phyloP scores from a whole-genome alignment of 345 rosid genomes.

The Abelmoschus esculentus region DNA sequence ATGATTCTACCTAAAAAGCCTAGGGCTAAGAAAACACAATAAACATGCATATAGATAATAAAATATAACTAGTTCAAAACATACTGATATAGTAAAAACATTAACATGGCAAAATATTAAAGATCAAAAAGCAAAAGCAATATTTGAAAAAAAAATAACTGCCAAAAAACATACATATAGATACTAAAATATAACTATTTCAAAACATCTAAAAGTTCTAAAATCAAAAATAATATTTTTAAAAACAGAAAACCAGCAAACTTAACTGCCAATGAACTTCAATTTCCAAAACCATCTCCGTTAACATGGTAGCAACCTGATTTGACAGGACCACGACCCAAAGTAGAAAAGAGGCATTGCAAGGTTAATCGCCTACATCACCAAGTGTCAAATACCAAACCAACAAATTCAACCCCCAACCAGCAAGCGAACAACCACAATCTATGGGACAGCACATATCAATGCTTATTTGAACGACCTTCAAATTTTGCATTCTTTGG shows the following conservation, averaged over 20 bases:
- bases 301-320: conserved; percentile 44
- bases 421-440: conserved; percentile 12
- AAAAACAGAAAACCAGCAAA: conserved; percentile 40
- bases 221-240: conserved; percentile 10
- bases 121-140: conserved; percentile 15
- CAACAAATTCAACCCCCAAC: conserved; percentile 19
- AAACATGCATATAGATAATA: background rate
- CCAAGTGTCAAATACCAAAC: conserved; percentile 31
- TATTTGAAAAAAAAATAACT: conserved; percentile 46
- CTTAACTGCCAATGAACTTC: conserved; percentile 57
- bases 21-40: background rate
- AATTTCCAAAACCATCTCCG: conserved; percentile 42
- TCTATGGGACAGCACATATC: conserved; percentile 17
- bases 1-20: background rate
- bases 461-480: conserved; percentile 37
- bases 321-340: conserved; percentile 36
- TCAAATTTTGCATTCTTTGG: conserved; percentile 31
- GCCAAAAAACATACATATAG: conserved; percentile 19
- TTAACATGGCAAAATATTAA: conserved; percentile 12
- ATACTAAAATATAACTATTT: background rate
- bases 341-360: conserved; percentile 29
- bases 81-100: conserved; percentile 15
- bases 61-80: conserved; percentile 5
- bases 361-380: conserved; percentile 29
- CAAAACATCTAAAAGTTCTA: conserved; percentile 20